Evolutionary conservation across 169 alveolate genomes (phyloP).

Genomic region (Eimeria tenella): DNA sequence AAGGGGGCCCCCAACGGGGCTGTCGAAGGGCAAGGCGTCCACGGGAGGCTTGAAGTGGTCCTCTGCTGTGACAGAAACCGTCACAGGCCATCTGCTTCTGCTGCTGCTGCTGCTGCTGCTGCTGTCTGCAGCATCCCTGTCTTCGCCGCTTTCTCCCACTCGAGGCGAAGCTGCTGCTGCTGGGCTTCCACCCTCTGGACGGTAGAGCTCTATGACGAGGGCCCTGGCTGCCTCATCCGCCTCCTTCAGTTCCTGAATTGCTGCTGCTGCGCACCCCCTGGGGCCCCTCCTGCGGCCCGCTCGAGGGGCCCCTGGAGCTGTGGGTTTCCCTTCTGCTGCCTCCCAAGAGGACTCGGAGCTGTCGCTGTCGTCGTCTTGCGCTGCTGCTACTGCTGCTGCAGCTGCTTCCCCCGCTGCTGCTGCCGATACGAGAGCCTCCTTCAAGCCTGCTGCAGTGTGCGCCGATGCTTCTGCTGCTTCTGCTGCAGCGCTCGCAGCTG

Average conservation of each 20-base stretch:
- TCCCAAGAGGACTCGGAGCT: conserved; percentile 47
- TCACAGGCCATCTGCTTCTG: conserved; percentile 3
- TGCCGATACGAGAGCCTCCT: neutral
- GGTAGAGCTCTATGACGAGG: neutral
- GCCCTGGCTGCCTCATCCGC: neutral
- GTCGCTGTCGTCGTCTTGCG: neutral
- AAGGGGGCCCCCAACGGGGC: conserved; percentile 22
- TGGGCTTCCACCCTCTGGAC: neutral
- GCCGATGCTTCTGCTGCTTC: neutral
- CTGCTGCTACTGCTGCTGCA: conserved; percentile 46
- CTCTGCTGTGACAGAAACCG: conserved; percentile 2
- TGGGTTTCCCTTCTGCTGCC: conserved; percentile 13
- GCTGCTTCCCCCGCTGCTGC: conserved; percentile 35
- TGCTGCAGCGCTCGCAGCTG: neutral
- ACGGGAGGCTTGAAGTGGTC: neutral
- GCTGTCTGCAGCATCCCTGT: neutral
- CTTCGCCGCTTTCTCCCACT: neutral
- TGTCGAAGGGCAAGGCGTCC: neutral
- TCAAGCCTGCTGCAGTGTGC: neutral
- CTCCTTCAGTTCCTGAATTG: neutral
- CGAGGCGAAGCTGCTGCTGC: neutral
- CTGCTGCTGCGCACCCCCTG: conserved; percentile 6
- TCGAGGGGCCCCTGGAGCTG: neutral
- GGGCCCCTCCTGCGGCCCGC: conserved; percentile 22
- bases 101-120: conserved; percentile 19